Evolutionary conservation across 2,329 filamentous ascomycete genomes (phyloP).

Genomic region (Gnomoniopsis smithogilvyi): DNA sequence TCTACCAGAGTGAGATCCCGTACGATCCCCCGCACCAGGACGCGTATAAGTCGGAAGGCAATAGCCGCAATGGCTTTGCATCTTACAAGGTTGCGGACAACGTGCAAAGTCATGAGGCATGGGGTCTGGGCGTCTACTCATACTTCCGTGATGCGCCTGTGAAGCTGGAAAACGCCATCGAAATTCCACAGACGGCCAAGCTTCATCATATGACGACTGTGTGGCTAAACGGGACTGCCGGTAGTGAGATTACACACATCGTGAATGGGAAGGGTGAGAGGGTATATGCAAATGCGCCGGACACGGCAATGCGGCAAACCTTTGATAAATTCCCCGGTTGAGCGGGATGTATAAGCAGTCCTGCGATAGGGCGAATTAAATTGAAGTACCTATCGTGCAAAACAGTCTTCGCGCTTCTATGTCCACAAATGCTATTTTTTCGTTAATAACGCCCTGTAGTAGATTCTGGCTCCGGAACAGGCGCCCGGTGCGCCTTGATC

Average conservation of each 20-base stretch:
- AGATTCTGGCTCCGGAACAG: no score
- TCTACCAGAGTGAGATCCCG: constrained; percentile 33
- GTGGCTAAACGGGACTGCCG: constrained; percentile 27
- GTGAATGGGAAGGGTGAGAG: constrained; percentile 27
- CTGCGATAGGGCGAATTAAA: background rate
- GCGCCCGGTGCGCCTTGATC: no score
- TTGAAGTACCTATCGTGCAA: background rate
- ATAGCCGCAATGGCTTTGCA: constrained; percentile 27
- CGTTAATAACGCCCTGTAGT: no score
- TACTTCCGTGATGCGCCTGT: constrained; percentile 31
- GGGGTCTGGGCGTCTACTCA: constrained; percentile 31
- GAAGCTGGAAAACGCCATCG: constrained; percentile 31
- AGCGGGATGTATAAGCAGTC: background rate
- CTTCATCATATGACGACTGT: constrained; percentile 30
- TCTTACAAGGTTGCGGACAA: constrained; percentile 30
- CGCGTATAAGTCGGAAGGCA: constrained; percentile 25
- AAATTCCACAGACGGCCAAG: constrained; percentile 27
- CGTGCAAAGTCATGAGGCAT: constrained; percentile 29
- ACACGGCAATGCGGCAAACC: constrained; percentile 30
- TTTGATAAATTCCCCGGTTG: constrained; percentile 22
- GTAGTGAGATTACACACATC: constrained; percentile 30
- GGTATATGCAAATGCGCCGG: constrained; percentile 27
- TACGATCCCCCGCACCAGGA: constrained; percentile 30
- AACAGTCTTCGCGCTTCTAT: background rate
- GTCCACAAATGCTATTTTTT: no score